Evolutionary conservation across 768 basidiomycete genomes (phyloP).

Genomic region (Suillus decipiens): DNA sequence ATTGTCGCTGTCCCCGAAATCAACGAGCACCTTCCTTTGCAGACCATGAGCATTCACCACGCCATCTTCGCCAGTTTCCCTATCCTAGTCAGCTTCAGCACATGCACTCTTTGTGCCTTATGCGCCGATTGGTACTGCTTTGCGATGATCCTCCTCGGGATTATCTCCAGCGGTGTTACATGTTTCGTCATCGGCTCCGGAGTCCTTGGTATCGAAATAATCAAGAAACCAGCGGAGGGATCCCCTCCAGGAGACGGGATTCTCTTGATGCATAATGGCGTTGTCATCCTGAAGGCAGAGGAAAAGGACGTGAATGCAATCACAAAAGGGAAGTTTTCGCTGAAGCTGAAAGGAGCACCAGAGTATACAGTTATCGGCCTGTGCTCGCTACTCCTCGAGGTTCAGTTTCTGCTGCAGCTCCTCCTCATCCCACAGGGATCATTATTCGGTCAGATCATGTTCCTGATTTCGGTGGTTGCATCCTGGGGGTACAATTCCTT

Average conservation of each 20-base stretch:
- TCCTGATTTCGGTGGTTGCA: slow-evolving; percentile 27
- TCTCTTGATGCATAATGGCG: slow-evolving; percentile 19
- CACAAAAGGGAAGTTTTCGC: slow-evolving; percentile 27
- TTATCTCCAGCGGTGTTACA: slow-evolving; percentile 30
- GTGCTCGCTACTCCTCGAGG: slow-evolving; percentile 28
- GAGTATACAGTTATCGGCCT: slow-evolving; percentile 15
- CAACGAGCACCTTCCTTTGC: neutral
- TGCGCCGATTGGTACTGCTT: slow-evolving; percentile 33
- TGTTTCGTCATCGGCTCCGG: slow-evolving; percentile 29
- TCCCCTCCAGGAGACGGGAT: slow-evolving; percentile 27
- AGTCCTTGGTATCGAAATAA: slow-evolving; percentile 20
- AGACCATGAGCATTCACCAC: neutral
- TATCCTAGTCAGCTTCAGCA: slow-evolving; percentile 21
- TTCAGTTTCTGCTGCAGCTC: slow-evolving; percentile 33
- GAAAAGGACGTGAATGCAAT: slow-evolving; percentile 27
- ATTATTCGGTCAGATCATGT: slow-evolving; percentile 36
- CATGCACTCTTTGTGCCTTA: slow-evolving; percentile 26
- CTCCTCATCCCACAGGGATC: slow-evolving; percentile 34
- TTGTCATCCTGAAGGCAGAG: slow-evolving; percentile 29
- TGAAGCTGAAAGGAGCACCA: slow-evolving; percentile 17
- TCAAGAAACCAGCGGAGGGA: slow-evolving; percentile 17
- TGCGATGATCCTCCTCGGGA: slow-evolving; percentile 33
- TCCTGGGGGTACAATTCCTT: slow-evolving; percentile 35
- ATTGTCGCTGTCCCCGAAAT: neutral
- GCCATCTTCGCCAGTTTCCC: slow-evolving; percentile 22